Base-by-base conservation (phyloP, 2,329 filamentous ascomycete genomes). In the Aspergillus ibericus region DNA sequence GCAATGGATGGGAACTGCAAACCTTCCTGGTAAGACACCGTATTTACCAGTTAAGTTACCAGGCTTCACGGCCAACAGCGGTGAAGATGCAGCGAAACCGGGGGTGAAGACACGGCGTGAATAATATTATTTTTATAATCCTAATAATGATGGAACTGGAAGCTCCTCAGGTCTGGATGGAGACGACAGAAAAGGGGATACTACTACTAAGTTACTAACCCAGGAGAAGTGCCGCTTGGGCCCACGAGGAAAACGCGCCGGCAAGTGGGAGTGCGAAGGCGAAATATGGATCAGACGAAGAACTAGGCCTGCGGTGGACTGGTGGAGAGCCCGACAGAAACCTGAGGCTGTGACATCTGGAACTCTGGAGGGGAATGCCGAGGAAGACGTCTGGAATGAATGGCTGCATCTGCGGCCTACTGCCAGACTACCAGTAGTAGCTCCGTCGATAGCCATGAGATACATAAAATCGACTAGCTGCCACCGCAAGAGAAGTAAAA, bases 191-290 rank as follows among this genome's bases (percentile, higher is more conserved):
- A 55, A 55, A 46, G 52, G 52, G 52, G 52, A 53, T 46, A 27
- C 18, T 44, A 32, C 8, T 32, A 25, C 22, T 32, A 10, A 32
- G 3, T 29, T 18, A 38, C 29, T 32, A 53, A 29, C 20, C 42
- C 48, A 59, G 55, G 58, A 60, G 58, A 58, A 60, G 51, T 59
- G 42, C 55, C 58, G 58, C 58, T 60, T 60, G 55, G 60, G 48
- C 60, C 60, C 60, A 62, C 55, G 60, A 60, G 55, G 60, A 56
- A 47, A 22, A 10, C 55, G 57, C 55, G 29, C 56, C 49, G 46
- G 50, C 49, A 44, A 36, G 56, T 44, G 46, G 55, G 38, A 42
- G 8, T 10, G 36, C 10, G 5, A 42, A 10, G 13, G 38, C 10
- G 18, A 42, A 22, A 18, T 40, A 56, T 40, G 53, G 40, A 40